phyloP scores from a whole-genome alignment of 768 basidiomycete species.

The Cubamyces sp. region DNA sequence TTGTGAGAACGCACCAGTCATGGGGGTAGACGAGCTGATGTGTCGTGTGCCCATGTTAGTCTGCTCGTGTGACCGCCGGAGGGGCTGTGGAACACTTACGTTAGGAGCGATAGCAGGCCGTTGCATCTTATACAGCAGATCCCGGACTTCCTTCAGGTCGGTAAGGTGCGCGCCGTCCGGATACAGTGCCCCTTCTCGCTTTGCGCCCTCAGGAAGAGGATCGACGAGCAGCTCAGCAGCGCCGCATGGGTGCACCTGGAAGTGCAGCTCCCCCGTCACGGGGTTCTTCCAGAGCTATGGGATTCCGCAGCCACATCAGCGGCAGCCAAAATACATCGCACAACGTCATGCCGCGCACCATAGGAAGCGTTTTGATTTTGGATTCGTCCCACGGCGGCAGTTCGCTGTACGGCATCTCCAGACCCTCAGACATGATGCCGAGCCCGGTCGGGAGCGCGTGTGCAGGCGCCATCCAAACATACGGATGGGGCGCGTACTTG shows the following conservation, averaged over 20 bases:
- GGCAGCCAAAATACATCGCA: background rate
- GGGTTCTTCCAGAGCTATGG: conserved; percentile 60
- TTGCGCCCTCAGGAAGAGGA: conserved; percentile 67
- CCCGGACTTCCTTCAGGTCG: conserved; percentile 73
- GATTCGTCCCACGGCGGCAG: conserved; percentile 84
- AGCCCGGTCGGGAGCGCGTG: conserved; percentile 77
- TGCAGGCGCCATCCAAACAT: conserved; percentile 88
- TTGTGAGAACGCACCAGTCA: conserved; percentile 60
- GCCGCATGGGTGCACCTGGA: conserved; percentile 90
- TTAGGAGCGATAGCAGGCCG: conserved; percentile 84
- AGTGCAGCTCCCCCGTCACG: conserved; percentile 77
- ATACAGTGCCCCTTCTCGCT: conserved; percentile 67
- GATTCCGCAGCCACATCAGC: background rate
- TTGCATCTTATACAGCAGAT: conserved; percentile 83
- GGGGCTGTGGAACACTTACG: conserved; percentile 42
- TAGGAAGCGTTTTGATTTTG: conserved; percentile 72
- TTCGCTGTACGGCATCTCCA: conserved; percentile 66
- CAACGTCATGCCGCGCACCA: conserved; percentile 42
- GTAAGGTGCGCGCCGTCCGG: conserved; percentile 82
- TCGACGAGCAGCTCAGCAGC: conserved; percentile 66
- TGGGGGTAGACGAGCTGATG: conserved; percentile 81
- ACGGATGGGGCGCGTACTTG: conserved; percentile 83
- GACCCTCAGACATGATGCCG: conserved; percentile 78
- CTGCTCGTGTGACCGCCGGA: conserved; percentile 14
- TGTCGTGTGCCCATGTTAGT: background rate